Percentiles rank a stretch among this genome's conserved stretches.
Conservation (phyloP, 441 rosid genomes). For the Bocquillonia castaneifolia region DNA sequence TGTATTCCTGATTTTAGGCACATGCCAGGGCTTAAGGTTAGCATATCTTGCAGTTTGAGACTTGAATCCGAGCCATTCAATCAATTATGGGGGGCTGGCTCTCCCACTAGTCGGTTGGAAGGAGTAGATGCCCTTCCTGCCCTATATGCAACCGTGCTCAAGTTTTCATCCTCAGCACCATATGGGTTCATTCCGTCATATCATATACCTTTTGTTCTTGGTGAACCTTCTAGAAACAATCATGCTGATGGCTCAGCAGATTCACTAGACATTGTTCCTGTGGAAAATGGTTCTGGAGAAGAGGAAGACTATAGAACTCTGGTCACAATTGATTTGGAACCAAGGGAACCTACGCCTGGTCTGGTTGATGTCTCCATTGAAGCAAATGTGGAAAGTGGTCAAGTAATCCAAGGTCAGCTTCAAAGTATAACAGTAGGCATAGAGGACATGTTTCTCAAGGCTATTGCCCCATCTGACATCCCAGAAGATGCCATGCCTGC, state of each 20-base stretch:
- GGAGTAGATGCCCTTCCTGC: constrained; percentile 63
- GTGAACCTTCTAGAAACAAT: constrained; percentile 45
- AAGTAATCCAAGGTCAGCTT: constrained; percentile 70
- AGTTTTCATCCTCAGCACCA: constrained; percentile 84
- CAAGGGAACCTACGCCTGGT: constrained; percentile 88
- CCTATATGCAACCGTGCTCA: constrained; percentile 71
- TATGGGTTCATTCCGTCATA: constrained; percentile 63
- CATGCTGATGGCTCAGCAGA: constrained; percentile 26
- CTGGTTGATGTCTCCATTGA: constrained; percentile 82
- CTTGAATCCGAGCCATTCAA: constrained; percentile 71
- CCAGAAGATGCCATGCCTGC: constrained; percentile 42
- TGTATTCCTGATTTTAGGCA: constrained; percentile 81
- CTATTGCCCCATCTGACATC: constrained; percentile 54
- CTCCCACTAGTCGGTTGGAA: constrained; percentile 39
- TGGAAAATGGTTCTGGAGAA: constrained; percentile 39
- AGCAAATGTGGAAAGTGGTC: constrained; percentile 76
- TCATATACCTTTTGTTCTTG: constrained; percentile 80
- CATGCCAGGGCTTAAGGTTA: constrained; percentile 67
- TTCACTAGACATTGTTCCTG: constrained; percentile 45
- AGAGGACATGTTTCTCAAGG: constrained; percentile 92
- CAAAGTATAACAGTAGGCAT: constrained; percentile 68
- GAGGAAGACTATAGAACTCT: constrained; percentile 52
- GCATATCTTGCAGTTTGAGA: constrained; percentile 64
- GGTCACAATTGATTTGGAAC: constrained; percentile 64
- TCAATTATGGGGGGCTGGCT: constrained; percentile 44